A percentile compares a stretch with the other conserved stretches of the same genome.
phyloP scores from a whole-genome alignment of 2,329 filamentous ascomycete species.

The Trichoderma harzianum region DNA sequence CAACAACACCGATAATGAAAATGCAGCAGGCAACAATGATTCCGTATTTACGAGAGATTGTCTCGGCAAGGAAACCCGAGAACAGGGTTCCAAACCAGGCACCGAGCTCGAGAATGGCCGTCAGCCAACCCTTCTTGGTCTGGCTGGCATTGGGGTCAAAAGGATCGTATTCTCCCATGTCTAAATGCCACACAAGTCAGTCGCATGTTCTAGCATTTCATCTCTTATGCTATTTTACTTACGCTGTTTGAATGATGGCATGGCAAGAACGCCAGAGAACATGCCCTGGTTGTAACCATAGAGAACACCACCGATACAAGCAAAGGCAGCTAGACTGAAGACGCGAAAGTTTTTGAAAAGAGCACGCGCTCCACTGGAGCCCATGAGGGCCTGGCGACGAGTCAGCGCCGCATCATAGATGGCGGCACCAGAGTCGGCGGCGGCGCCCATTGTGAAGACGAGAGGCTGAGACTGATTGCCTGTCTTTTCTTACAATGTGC shows the following conservation, averaged over 20 bases:
- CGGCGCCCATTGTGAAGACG: conserved; percentile 20
- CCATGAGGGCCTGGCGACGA: conserved; percentile 53
- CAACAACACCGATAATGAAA: conserved; percentile 67
- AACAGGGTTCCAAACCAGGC: conserved; percentile 73
- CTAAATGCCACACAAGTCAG: conserved; percentile 28
- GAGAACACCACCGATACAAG: conserved; percentile 59
- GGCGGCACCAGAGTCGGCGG: conserved; percentile 14
- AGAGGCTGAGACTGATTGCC: not conserved
- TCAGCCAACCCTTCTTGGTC: conserved; percentile 58
- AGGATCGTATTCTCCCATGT: conserved; percentile 55
- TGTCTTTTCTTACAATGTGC: not conserved
- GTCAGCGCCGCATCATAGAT: conserved; percentile 50
- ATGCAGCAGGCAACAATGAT: conserved; percentile 63
- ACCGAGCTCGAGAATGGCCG: conserved; percentile 69
- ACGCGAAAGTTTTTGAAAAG: conserved; percentile 59
- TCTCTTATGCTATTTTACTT: conserved; percentile 25
- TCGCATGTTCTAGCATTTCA: conserved; percentile 43
- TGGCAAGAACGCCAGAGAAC: conserved; percentile 58
- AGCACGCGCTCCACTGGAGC: conserved; percentile 48
- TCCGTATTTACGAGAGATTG: conserved; percentile 64
- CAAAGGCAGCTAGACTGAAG: conserved; percentile 58
- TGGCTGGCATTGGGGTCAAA: conserved; percentile 43
- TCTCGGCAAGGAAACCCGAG: conserved; percentile 69
- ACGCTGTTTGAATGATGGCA: conserved; percentile 53
- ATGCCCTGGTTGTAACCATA: conserved; percentile 72